Base-by-base conservation (phyloP, 495 filamentous ascomycete genomes). In the Aspergillus sparsus region DNA sequence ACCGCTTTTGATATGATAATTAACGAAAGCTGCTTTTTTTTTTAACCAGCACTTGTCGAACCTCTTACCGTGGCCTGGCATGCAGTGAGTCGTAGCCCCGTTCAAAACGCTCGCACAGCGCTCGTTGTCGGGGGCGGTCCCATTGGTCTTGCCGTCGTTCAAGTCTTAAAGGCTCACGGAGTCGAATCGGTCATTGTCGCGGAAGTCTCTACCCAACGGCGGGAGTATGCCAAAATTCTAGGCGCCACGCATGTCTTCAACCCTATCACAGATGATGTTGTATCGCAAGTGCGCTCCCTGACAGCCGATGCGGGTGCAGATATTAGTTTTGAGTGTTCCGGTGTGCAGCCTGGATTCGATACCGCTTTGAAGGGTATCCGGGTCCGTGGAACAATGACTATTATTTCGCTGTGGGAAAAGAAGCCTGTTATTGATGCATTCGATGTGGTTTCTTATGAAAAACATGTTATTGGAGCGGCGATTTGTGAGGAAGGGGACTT, bases 11-110 rank as follows among this genome's bases (percentile, higher is more conserved):
- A 27, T 27, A 27, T 27, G 51, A 39, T 31, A 39, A 7, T 53
- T 45, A 7, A 57, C 54, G 18, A 16, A 53, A 21, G 31, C 15
- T n/a, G 46, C 7, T 36, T 11, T 35, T 8, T 18, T 35, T 6
- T 62, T 10, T 55, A 61, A 42, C 47, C 60, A 76, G 84, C 85
- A 1, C 75, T 85, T 12, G 70, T 87, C 49, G 85, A 89, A 58
- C 86, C 85, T 2, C 73, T 88, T 0, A 72, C 82, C 13, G 85
- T 88, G 9, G 86, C 77, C 58, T 88, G 84, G 85, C 85, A 89
- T 66, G 84, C 82, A n/a, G 79, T 87, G 35, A 78, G 75, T 16
- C 55, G 55, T 15, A 79, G 73, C 42, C 74, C 79, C 0, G 71
- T 83, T 63, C 75, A 82, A 58, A 62, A 65, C 21, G 71, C 74